Evolutionary conservation across 1,284 basidiomycete species (phyloP).

Genomic region (Athelia sp.): DNA sequence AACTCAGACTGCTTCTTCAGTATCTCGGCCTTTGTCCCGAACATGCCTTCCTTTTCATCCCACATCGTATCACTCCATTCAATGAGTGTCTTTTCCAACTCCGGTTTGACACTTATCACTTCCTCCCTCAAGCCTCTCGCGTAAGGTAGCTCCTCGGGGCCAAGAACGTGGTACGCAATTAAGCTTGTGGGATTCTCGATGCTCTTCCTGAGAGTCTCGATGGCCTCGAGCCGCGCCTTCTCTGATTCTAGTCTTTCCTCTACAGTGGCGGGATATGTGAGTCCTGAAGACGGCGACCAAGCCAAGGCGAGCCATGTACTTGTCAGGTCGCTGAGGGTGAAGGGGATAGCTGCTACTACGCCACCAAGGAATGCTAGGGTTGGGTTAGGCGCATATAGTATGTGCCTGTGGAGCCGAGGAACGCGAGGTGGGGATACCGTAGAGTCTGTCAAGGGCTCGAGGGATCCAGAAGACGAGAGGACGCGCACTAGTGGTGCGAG

Average conservation of each 20-base stretch:
- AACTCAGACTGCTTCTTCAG: background rate
- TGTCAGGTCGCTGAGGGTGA: conserved; percentile 35
- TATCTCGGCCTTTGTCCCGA: background rate
- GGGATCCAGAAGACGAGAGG: conserved; percentile 8
- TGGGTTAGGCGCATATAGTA: conserved; percentile 39
- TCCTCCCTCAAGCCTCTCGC: conserved; percentile 28
- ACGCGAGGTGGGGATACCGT: conserved; percentile 27
- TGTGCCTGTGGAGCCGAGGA: conserved; percentile 35
- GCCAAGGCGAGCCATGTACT: conserved; percentile 40
- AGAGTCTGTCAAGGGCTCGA: conserved; percentile 16
- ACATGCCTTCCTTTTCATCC: background rate
- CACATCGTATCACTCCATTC: background rate
- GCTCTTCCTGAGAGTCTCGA: conserved; percentile 19
- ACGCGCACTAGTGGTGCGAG: conserved; percentile 37
- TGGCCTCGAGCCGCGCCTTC: conserved; percentile 20
- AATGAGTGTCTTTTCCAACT: conserved; percentile 15
- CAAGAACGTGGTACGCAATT: conserved; percentile 33
- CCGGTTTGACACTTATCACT: conserved; percentile 22
- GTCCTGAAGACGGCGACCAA: conserved; percentile 21
- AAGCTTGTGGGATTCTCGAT: conserved; percentile 32
- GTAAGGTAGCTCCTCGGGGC: conserved; percentile 29
- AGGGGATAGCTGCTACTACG: conserved; percentile 36
- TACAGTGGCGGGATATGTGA: conserved; percentile 24
- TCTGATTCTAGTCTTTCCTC: conserved; percentile 31
- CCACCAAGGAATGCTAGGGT: conserved; percentile 39